Conservation (phyloP, 1,284 basidiomycete species). For the Apiotrichum domesticum region DNA sequence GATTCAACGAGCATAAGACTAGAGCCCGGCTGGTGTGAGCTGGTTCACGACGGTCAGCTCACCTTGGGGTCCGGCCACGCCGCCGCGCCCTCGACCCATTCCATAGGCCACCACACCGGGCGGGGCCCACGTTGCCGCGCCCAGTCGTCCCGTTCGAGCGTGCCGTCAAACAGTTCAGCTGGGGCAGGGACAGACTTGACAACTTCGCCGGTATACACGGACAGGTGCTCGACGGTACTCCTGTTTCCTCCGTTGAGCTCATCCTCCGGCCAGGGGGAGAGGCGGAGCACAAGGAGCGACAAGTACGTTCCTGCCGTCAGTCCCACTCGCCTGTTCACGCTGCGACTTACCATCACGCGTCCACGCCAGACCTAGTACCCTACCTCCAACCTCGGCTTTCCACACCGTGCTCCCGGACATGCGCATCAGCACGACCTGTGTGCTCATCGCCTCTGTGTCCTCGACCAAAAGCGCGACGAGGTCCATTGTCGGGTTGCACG, state of each 20-base stretch:
- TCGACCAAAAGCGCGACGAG: constrained; percentile 30
- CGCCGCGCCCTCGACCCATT: constrained; percentile 1
- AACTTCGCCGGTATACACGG: constrained; percentile 36
- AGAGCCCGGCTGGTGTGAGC: constrained; percentile 30
- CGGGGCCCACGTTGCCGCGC: background rate
- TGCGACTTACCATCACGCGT: constrained; percentile 32
- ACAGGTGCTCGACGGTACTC: constrained; percentile 27
- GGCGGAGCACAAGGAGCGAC: constrained; percentile 21
- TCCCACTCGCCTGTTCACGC: background rate
- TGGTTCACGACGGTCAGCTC: background rate
- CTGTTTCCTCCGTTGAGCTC: background rate
- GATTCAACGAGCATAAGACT: constrained; percentile 33
- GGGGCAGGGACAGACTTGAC: constrained; percentile 14
- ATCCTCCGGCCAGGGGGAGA: constrained; percentile 4
- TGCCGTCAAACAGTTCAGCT: constrained; percentile 3
- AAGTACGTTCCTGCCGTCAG: constrained; percentile 27
- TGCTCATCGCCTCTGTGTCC: background rate
- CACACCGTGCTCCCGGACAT: constrained; percentile 39
- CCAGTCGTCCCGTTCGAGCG: background rate
- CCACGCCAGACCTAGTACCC: constrained; percentile 36
- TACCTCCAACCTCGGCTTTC: constrained; percentile 29
- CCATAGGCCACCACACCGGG: constrained; percentile 14
- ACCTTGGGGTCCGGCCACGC: constrained; percentile 22
- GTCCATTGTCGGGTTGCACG: constrained; percentile 44
- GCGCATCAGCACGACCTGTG: constrained; percentile 30